These are phyloP conservation scores for Fusarium sp. DNA, from an alignment of 2,329 filamentous ascomycete genomes.

Conservation along the genomic window DNA sequence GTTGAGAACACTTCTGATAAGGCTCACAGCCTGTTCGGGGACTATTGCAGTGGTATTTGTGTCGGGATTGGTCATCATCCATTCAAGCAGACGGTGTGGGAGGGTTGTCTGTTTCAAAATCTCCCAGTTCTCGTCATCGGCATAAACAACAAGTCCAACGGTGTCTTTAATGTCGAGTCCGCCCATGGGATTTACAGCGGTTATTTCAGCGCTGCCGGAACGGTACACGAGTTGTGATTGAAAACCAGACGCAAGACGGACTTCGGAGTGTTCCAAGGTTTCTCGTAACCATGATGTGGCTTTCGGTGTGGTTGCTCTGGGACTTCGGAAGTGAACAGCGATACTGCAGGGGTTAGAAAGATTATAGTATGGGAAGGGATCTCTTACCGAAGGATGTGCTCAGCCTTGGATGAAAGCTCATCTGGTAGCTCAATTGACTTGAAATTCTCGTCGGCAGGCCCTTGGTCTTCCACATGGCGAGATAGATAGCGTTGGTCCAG, in stretches of 20 bases:
- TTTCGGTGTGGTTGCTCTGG: constrained; percentile 22
- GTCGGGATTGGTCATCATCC: constrained; percentile 44
- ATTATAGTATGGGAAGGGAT: rapidly evolving
- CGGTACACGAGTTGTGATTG: constrained; percentile 24
- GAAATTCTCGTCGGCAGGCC: constrained; percentile 18
- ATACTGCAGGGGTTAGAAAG: constrained; percentile 19
- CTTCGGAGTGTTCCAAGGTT: constrained; percentile 34
- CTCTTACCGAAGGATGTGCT: constrained; percentile 37
- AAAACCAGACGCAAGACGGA: constrained; percentile 15
- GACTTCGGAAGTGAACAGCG: constrained; percentile 41
- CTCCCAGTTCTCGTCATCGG: constrained; percentile 41
- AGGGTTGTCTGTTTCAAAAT: constrained; percentile 34
- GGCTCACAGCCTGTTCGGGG: constrained; percentile 35
- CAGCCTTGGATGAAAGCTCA: constrained; percentile 38
- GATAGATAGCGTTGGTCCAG: constrained; percentile 43
- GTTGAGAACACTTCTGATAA: constrained; percentile 35
- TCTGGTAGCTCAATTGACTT: constrained; percentile 36
- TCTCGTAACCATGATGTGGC: constrained; percentile 33
- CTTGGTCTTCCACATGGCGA: constrained; percentile 31
- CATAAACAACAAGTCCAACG: constrained; percentile 35
- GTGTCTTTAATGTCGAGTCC: constrained; percentile 39
- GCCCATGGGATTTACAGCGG: constrained; percentile 32
- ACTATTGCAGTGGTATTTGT: constrained; percentile 13
- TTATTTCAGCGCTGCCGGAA: constrained; percentile 31
- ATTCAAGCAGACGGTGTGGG: constrained; percentile 42